Evolutionary conservation across 352 stramenopile species (phyloP).

Genomic region (Globisporangium ultimum): DNA sequence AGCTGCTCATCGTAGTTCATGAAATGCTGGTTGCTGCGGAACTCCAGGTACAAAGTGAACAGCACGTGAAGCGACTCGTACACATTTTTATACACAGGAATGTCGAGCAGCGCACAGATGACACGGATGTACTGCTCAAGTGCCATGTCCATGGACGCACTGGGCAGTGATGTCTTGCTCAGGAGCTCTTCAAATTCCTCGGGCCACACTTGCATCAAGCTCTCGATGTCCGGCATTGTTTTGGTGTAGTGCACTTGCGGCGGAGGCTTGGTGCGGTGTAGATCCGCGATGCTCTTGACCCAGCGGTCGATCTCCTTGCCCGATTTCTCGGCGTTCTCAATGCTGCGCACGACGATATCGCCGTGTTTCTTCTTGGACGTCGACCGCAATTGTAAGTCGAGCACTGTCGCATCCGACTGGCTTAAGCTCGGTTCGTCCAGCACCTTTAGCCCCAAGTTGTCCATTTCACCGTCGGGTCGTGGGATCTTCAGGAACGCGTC

Average conservation of each 20-base stretch:
- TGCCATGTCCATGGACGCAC: constrained; percentile 87
- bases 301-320: constrained; percentile 93
- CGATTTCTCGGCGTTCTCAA: constrained; percentile 93
- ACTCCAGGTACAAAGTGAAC: constrained; percentile 93
- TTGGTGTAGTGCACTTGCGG: constrained; percentile 92
- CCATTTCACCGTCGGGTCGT: constrained; percentile 85
- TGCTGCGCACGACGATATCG: constrained; percentile 90
- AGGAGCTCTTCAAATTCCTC: constrained; percentile 85
- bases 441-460: constrained; percentile 91
- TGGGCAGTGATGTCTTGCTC: constrained; percentile 64
- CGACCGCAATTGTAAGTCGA: constrained; percentile 93
- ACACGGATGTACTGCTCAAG: constrained; percentile 93
- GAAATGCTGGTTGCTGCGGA: constrained; percentile 92
- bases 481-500: constrained; percentile 96
- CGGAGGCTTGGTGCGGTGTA: constrained; percentile 92
- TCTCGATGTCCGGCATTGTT: constrained; percentile 94
- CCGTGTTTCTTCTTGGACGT: constrained; percentile 94
- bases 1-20: constrained; percentile 79
- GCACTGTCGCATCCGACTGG: constrained; percentile 93
- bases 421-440: constrained; percentile 91
- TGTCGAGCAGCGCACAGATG: constrained; percentile 92
- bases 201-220: constrained; percentile 91
- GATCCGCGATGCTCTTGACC: constrained; percentile 94
- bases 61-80: constrained; percentile 94
- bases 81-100: constrained; percentile 94